Base-by-base conservation (phyloP, 1,284 basidiomycete genomes). In the Sanghuangporus sanghuang region DNA sequence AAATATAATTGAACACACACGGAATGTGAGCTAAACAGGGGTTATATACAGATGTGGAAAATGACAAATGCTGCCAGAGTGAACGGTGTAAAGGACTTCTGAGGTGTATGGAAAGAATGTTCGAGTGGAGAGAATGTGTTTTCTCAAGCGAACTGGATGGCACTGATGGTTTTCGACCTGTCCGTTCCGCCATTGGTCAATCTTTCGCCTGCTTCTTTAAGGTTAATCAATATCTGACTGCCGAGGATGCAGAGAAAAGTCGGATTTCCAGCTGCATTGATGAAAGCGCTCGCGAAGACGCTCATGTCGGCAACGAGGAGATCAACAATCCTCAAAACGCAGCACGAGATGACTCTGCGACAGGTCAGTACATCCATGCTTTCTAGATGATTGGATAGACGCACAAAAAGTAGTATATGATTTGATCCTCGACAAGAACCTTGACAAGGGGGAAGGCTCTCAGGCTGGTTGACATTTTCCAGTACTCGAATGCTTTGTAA, bases 151-250 rank as follows among this genome's bases (percentile, higher is more conserved):
- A 49, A 49, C 48, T 46, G 12, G 9, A 36, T 35, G 16, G 14
- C 32, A 42, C 44, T 49, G 7, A 18, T 48, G 16, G 23, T 35
- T 9, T 1, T 27, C 21, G 57, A 12, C 42, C 14, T 32, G 14
- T 53, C 53, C 50, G 59, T 61, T 16, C 59, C 59, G 9, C 14
- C 50, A 44, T 61, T 61, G 16, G 38, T 27, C 21, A 27, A 46
- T 16, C 14, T n/a, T 32, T 61, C 59, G 16, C 48, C 59, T 23
- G 59, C 59, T 35, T 61, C 59, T 32, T 61, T 61, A 7, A 61
- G 48, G 32, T 61, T 50, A 39, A 61, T 27, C 32, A 61, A 61
- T n/a, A 61, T 16, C 12, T 44, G 59, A 36, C 59, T 23, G 23
- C 59, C 59, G 9, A 61, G 50, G 35, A 53, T 21, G 14, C 59